Evolutionary conservation across 1,284 basidiomycete species (phyloP).

Genomic region (Pseudozyma tsukubaensis): DNA sequence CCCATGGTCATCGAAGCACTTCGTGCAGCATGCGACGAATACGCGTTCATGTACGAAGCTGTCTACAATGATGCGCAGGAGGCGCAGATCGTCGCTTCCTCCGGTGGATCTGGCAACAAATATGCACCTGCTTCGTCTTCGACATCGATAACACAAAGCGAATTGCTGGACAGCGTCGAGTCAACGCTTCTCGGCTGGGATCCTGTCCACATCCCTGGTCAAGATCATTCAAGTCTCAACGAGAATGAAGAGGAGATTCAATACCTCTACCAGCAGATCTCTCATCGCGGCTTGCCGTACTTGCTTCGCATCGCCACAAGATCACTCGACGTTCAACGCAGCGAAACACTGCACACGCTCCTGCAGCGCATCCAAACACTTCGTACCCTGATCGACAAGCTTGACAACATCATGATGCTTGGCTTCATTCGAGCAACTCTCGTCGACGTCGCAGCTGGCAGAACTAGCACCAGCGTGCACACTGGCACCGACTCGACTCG

Average conservation of each 20-base stretch:
- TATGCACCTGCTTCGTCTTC: not conserved
- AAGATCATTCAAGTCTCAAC: not conserved
- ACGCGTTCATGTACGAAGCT: conserved; percentile 34
- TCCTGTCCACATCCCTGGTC: conserved; percentile 8
- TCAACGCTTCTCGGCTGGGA: conserved; percentile 40
- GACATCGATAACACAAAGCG: conserved; percentile 7
- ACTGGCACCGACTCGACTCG: too few relatives aligned
- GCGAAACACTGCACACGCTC: conserved; percentile 28
- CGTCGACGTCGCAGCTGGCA: too few relatives aligned
- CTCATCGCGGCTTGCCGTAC: conserved; percentile 46
- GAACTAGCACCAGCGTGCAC: too few relatives aligned
- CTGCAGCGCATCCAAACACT: conserved; percentile 30
- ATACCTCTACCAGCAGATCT: conserved; percentile 41
- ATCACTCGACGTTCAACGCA: conserved; percentile 28
- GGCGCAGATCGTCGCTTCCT: conserved; percentile 14
- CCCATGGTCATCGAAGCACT: conserved; percentile 38
- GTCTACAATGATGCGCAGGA: conserved; percentile 24
- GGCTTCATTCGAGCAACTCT: conserved; percentile 1
- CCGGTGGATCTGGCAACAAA: not conserved
- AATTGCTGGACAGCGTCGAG: conserved; percentile 29
- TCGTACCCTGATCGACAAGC: conserved; percentile 25
- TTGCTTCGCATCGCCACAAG: conserved; percentile 34
- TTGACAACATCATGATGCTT: conserved; percentile 38
- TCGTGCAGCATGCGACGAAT: conserved; percentile 32
- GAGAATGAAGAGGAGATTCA: not conserved